Percentiles rank a stretch among this genome's conserved stretches.
phyloP scores from a whole-genome alignment of 352 stramenopile genomes.

The Pythium brassicae region DNA sequence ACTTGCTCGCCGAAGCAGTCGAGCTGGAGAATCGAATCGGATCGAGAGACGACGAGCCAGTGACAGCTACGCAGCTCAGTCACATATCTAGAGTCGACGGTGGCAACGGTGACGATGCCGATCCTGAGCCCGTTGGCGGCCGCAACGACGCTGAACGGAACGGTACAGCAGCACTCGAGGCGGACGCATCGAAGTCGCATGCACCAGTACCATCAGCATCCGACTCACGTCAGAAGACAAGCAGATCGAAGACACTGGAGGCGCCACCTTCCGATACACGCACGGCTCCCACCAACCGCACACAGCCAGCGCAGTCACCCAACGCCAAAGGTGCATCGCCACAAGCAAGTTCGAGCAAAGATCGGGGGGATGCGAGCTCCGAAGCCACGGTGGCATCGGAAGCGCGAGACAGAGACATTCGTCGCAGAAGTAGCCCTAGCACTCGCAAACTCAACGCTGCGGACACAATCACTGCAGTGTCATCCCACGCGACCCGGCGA shows the following conservation, averaged over 20 bases:
- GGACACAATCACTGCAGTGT: not conserved
- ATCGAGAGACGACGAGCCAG: not conserved
- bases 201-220: not conserved
- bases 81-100: no score
- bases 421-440: not conserved
- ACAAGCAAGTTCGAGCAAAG: not conserved
- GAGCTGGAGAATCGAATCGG: not conserved
- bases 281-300: not conserved
- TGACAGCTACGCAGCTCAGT: no score
- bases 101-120: no score
- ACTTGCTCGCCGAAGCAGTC: not conserved
- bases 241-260: not conserved
- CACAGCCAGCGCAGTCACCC: not conserved
- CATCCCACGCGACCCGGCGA: not conserved
- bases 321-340: not conserved
- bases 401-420: not conserved
- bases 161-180: not conserved
- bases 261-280: not conserved
- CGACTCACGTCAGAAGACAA: not conserved
- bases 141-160: not conserved
- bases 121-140: not conserved
- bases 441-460: not conserved
- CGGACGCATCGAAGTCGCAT: not conserved
- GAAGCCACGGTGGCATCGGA: not conserved
- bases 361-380: not conserved